Evolutionary conservation across 2,329 filamentous ascomycete genomes (phyloP).

Genomic region (Colletotrichum brevisporum): DNA sequence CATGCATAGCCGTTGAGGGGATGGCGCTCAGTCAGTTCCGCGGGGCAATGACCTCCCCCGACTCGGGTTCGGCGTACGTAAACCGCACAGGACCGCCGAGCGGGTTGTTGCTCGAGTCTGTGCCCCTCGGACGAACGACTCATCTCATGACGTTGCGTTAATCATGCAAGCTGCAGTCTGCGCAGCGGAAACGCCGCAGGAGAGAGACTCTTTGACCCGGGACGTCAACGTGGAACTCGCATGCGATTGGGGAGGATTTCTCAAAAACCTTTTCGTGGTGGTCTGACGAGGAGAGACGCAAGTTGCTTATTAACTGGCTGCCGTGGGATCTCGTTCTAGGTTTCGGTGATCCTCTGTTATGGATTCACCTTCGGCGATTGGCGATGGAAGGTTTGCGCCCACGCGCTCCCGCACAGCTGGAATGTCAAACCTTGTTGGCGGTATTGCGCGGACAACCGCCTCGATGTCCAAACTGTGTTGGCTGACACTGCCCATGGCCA

Average conservation of each 20-base stretch:
- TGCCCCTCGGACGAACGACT: conserved; percentile 28
- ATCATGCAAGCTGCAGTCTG: conserved; percentile 1
- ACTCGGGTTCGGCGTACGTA: conserved; percentile 13
- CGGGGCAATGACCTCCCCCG: conserved; percentile 16
- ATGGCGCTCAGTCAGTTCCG: conserved; percentile 13
- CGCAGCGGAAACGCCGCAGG: neutral
- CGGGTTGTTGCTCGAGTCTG: neutral
- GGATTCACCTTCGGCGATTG: neutral
- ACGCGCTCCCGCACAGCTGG: conserved; percentile 12
- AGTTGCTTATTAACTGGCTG: neutral
- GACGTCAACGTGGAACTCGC: neutral
- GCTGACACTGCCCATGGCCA: neutral
- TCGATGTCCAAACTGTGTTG: neutral
- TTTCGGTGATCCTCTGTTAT: neutral
- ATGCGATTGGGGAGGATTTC: conserved; percentile 9
- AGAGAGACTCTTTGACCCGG: neutral
- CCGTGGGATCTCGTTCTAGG: neutral
- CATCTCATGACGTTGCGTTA: conserved; percentile 19
- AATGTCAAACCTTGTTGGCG: conserved; percentile 19
- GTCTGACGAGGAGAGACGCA: neutral
- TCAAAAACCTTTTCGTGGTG: neutral
- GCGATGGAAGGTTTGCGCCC: conserved; percentile 17
- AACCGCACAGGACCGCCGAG: conserved; percentile 22
- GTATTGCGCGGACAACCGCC: conserved; percentile 13
- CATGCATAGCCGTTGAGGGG: conserved; percentile 23